Evolutionary conservation across 2,329 filamentous ascomycete species (phyloP).

Genomic region (Aspergillus ruber): DNA sequence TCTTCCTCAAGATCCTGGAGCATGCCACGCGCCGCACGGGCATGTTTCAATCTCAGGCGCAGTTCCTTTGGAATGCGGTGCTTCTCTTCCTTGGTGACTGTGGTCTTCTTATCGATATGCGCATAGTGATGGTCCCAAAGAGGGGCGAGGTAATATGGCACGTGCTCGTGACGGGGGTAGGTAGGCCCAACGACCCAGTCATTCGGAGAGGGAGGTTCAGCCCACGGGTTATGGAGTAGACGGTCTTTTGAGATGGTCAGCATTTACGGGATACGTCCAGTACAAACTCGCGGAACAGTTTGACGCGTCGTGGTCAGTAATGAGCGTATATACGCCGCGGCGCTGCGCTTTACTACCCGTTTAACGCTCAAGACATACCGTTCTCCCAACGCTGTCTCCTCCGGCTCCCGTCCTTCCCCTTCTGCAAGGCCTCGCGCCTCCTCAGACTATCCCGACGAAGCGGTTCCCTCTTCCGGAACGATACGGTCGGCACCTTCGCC

Average conservation of each 20-base stretch:
- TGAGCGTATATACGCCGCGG: not conserved
- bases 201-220: slow-evolving; percentile 68
- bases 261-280: not conserved
- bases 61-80: slow-evolving; percentile 69
- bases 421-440: slow-evolving; percentile 68
- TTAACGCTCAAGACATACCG: slow-evolving; percentile 47
- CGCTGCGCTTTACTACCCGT: not conserved
- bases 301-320: not conserved
- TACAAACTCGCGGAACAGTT: no score
- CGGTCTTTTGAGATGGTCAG: slow-evolving; percentile 55
- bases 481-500: slow-evolving; percentile 28
- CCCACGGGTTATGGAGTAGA: slow-evolving; percentile 79
- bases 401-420: slow-evolving; percentile 84
- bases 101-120: slow-evolving; percentile 31
- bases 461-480: slow-evolving; percentile 48
- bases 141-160: slow-evolving; percentile 84
- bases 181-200: slow-evolving; percentile 84
- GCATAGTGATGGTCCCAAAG: slow-evolving; percentile 66
- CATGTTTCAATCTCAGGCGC: slow-evolving; percentile 70
- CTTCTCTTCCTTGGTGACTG: slow-evolving; percentile 35
- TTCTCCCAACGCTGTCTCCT: slow-evolving; percentile 92
- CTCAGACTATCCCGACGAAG: slow-evolving; percentile 57
- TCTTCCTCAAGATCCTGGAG: slow-evolving; percentile 80
- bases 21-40: slow-evolving; percentile 69
- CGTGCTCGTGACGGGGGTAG: slow-evolving; percentile 62